phyloP scores from a whole-genome alignment of 805 yeast genomes.

The Monosporozyma solicola region DNA sequence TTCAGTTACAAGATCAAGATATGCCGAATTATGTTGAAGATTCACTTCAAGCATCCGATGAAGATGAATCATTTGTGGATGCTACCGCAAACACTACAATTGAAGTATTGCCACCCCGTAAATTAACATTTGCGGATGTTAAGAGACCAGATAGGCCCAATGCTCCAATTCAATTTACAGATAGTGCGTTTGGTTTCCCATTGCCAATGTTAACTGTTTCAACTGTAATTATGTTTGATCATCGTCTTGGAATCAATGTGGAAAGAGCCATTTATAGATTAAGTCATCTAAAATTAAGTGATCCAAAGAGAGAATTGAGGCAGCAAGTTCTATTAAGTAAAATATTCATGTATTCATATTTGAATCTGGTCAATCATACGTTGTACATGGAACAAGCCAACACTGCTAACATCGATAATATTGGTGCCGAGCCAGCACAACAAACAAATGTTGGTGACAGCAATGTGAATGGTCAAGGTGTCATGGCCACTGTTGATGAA shows the following conservation, averaged over 20 bases:
- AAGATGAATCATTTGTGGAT: not conserved
- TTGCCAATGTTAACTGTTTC: slow-evolving; percentile 72
- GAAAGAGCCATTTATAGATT: slow-evolving; percentile 92
- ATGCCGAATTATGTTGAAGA: not conserved
- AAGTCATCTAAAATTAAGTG: slow-evolving; percentile 88
- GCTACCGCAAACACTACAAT: not conserved
- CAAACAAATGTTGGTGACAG: not conserved
- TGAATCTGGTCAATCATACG: slow-evolving; percentile 90
- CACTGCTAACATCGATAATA: slow-evolving; percentile 21
- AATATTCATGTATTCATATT: slow-evolving; percentile 95
- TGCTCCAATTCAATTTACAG: slow-evolving; percentile 53
- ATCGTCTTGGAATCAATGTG: slow-evolving; percentile 86
- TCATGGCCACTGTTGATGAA: not conserved
- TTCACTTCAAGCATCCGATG: not conserved
- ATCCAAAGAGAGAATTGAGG: slow-evolving; percentile 80
- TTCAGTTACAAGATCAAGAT: not conserved
- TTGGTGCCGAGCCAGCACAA: slow-evolving; percentile 4
- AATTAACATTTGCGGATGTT: slow-evolving; percentile 30
- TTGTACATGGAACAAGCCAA: slow-evolving; percentile 58
- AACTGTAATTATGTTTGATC: slow-evolving; percentile 71
- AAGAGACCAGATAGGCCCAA: slow-evolving; percentile 38
- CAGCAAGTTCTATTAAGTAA: slow-evolving; percentile 91
- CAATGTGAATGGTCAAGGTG: not conserved
- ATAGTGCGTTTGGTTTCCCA: slow-evolving; percentile 83
- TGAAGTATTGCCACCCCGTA: slow-evolving; percentile 24